Evolutionary conservation across 768 basidiomycete species (phyloP).

Genomic region (Dendrothele bispora): DNA sequence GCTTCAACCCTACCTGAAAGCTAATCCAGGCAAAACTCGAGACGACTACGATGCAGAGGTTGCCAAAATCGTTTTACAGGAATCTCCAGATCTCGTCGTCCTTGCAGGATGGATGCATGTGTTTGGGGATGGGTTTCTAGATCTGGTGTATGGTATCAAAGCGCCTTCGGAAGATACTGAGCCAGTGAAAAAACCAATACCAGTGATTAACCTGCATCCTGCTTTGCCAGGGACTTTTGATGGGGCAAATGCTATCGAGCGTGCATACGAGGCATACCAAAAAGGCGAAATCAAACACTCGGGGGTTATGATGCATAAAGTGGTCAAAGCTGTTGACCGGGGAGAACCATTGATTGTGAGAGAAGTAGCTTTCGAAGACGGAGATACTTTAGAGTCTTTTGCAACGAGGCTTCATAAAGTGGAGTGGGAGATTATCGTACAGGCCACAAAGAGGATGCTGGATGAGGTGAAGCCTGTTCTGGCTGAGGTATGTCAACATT

Average conservation of each 20-base stretch:
- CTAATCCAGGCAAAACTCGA: conserved; percentile 69
- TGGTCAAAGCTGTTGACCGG: conserved; percentile 90
- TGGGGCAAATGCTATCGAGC: conserved; percentile 86
- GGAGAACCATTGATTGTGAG: conserved; percentile 85
- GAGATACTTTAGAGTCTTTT: conserved; percentile 70
- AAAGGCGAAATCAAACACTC: conserved; percentile 75
- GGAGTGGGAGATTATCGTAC: conserved; percentile 91
- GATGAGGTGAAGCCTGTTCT: conserved; percentile 48
- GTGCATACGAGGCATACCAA: conserved; percentile 88
- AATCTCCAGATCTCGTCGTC: conserved; percentile 81
- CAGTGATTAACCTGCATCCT: conserved; percentile 96
- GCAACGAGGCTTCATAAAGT: conserved; percentile 76
- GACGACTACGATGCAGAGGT: conserved; percentile 85
- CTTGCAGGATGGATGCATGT: conserved; percentile 99
- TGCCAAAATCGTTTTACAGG: conserved; percentile 61
- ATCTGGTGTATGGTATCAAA: conserved; percentile 52
- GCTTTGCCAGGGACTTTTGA: conserved; percentile 96
- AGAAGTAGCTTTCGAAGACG: conserved; percentile 71
- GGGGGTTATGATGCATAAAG: conserved; percentile 93
- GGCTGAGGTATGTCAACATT: no score
- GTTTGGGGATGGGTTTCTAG: conserved; percentile 77
- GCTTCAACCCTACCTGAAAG: conserved; percentile 80
- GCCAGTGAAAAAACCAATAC: conserved; percentile 39
- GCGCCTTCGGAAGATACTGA: conserved; percentile 17
- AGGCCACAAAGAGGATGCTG: conserved; percentile 74